Percentiles rank a stretch among this genome's conserved stretches.
phyloP scores from a whole-genome alignment of 169 alveolate genomes.

The Besnoitia besnoiti region DNA sequence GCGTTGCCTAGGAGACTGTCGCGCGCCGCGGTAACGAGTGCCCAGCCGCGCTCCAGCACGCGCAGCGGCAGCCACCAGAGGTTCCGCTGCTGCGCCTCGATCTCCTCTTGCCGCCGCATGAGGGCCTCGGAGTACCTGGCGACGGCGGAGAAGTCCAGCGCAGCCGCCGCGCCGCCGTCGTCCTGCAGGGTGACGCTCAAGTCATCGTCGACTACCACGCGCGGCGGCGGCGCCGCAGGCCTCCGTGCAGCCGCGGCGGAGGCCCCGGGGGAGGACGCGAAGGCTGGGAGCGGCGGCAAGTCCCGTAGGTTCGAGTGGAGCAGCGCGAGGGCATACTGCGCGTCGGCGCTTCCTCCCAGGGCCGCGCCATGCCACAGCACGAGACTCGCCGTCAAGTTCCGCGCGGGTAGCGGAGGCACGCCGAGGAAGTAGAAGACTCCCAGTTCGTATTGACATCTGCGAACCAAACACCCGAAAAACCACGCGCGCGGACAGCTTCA shows the following conservation, averaged over 20 bases:
- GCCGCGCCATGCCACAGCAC: conserved; percentile 39
- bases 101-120: background rate
- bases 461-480: background rate
- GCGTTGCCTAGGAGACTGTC: background rate
- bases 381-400: conserved; percentile 15
- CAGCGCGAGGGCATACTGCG: conserved; percentile 32
- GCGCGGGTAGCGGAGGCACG: conserved; percentile 47
- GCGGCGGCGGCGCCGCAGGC: background rate
- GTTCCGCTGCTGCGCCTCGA: background rate
- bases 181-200: background rate
- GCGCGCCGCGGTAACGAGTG: background rate
- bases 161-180: conserved; percentile 16
- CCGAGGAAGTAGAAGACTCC: conserved; percentile 40
- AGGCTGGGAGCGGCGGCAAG: conserved; percentile 39
- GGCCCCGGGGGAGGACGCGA: background rate
- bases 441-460: conserved; percentile 52
- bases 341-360: conserved; percentile 57
- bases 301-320: conserved; percentile 29
- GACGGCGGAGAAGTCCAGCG: background rate
- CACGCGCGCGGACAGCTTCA: background rate
- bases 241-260: background rate
- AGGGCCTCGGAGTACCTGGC: background rate
- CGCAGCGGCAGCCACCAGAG: background rate
- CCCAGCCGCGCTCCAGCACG: background rate
- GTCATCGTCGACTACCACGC: background rate